phyloP scores from a whole-genome alignment of 2,329 filamentous ascomycete genomes.

The Arthrobotrys iridis region DNA sequence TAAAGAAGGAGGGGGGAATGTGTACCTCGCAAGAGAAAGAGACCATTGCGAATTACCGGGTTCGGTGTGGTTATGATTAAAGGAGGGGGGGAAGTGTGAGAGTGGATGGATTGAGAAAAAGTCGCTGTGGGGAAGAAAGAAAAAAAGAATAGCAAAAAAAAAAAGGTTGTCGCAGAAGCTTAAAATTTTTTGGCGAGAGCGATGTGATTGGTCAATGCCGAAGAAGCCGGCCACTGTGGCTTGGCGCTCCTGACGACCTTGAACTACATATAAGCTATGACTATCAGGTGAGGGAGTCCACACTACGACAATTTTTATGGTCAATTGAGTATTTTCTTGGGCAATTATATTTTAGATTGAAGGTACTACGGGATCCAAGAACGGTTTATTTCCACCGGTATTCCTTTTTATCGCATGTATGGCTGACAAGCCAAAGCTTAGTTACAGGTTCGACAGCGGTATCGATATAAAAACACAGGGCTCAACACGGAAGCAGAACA shows the following conservation, averaged over 20 bases:
- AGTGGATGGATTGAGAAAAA: neutral
- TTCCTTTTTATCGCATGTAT: too few species aligned
- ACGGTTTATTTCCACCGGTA: too few species aligned
- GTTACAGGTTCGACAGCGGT: too few species aligned
- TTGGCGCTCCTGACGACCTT: neutral
- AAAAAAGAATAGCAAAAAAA: neutral
- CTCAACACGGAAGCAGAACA: too few species aligned
- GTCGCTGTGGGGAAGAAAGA: neutral
- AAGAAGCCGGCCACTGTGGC: neutral
- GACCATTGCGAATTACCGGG: conserved; percentile 30
- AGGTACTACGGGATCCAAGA: too few species aligned
- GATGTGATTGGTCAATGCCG: conserved; percentile 29
- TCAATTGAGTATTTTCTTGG: neutral
- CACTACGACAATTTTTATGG: too few species aligned
- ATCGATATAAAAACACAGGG: too few species aligned
- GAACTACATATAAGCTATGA: too few species aligned
- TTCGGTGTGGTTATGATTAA: neutral
- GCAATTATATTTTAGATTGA: neutral
- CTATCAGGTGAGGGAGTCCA: too few species aligned
- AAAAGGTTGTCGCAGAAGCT: conserved; percentile 47
- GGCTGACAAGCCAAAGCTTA: too few species aligned
- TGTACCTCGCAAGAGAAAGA: conserved; percentile 51
- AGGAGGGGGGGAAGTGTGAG: too few species aligned
- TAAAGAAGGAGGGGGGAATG: neutral
- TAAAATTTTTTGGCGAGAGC: conserved; percentile 43